phyloP scores from a whole-genome alignment of 805 yeast species.

The Myxozyma vanderwaltii region DNA sequence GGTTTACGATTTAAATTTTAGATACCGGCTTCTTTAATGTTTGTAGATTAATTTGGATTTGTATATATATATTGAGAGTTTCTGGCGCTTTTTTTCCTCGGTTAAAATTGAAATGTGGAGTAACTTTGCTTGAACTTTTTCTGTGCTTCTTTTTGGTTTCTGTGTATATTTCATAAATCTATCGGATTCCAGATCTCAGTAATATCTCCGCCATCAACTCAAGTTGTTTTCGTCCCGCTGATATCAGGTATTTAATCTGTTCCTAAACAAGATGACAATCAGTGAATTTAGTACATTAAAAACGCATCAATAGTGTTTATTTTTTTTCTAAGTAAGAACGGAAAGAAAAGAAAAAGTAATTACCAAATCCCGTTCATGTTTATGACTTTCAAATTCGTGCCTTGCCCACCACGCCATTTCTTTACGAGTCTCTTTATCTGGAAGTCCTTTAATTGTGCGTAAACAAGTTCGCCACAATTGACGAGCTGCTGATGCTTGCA shows the following conservation, averaged over 20 bases:
- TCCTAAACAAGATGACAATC: slow-evolving; percentile 2
- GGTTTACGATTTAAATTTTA: slow-evolving; percentile 18
- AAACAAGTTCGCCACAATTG: slow-evolving; percentile 19
- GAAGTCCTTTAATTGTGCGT: slow-evolving; percentile 10
- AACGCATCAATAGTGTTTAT: too few relatives aligned
- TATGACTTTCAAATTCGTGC: slow-evolving; percentile 17
- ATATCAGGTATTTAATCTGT: slow-evolving; percentile 15
- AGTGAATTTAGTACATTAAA: too few relatives aligned
- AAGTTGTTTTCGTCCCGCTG: slow-evolving; percentile 20
- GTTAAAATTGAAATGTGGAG: too few relatives aligned
- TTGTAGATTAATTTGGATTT: too few relatives aligned
- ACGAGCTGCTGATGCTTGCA: slow-evolving; percentile 21
- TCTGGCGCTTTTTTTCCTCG: not conserved
- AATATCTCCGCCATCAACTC: slow-evolving; percentile 20
- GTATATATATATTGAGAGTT: not conserved
- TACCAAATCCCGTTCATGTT: slow-evolving; percentile 23
- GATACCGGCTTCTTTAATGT: too few relatives aligned
- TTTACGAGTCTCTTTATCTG: slow-evolving; percentile 4
- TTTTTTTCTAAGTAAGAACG: too few relatives aligned
- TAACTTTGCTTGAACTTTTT: too few relatives aligned
- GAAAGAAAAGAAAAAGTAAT: not conserved
- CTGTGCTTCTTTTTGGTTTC: not conserved
- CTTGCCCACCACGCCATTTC: slow-evolving; percentile 20
- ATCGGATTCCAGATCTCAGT: slow-evolving; percentile 12
- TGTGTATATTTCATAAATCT: not conserved